Base-by-base conservation (phyloP, 2,329 filamentous ascomycete genomes). In the Alternaria alternata region DNA sequence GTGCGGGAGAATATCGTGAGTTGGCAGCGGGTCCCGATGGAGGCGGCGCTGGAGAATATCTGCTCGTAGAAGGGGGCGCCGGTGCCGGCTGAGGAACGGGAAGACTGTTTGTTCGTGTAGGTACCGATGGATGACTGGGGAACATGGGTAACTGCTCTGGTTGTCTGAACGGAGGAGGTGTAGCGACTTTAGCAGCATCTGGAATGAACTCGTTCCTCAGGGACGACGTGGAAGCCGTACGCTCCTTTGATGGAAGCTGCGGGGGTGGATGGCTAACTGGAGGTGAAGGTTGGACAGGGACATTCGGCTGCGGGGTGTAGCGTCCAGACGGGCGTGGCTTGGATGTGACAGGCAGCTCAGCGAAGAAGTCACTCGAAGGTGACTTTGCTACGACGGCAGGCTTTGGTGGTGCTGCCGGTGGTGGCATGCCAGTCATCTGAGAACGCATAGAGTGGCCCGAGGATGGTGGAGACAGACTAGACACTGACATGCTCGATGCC, bases 321-420 rank as follows among this genome's bases (percentile, higher is more conserved):
- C 78, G 72, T 47, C 77, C 74, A 14, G 78, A 69, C n/a, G 75
- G 68, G 51, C 69, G 77, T 16, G 81, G 76, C 61, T 82, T 83
- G 0, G 77, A 68, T 0, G 76, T 74, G 11, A 83, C 66, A 20
- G 82, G 82, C 5, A 85, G 70, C 59, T 85, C 83, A 20, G 77
- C 82, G 55, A 85, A 84, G 69, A 85, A 84, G 11, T 80, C 81
- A 56, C 66, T 77, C 4, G 74, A 76, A 36, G 63, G 59, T 9
- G 73, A 61, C 51, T 71, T 77, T 9, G 71, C 66, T 34, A 69
- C 64, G 6, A 71, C 62, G 41, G 71, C 64, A 53, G 75, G 66
- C 43, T 77, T 75, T 7, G 66, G 59, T 14, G 70, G 64, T 14
- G 51, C 68, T 20, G 39, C 64, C 14, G 69, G 61, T 14, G 72